Conservation (phyloP, 768 basidiomycete genomes). For the Rhodotorula sphaerocarpa region DNA sequence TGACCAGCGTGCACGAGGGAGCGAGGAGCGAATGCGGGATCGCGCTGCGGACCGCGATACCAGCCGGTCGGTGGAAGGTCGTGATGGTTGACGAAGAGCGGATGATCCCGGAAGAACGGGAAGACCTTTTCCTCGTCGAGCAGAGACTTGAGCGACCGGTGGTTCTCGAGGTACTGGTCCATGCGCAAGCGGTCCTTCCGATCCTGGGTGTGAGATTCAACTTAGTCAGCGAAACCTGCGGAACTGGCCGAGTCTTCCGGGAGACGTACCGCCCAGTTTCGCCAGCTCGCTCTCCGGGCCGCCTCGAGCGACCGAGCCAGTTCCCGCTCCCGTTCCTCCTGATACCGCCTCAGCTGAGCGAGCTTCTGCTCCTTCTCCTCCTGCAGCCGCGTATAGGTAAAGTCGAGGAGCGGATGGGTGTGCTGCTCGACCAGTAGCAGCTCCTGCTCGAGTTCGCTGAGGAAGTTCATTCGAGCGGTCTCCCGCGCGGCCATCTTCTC, state of each 20-base stretch:
- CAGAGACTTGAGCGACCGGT: constrained; percentile 15
- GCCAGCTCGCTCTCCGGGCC: background rate
- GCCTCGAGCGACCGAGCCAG: background rate
- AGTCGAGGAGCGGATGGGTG: constrained; percentile 17
- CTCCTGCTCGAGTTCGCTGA: constrained; percentile 23
- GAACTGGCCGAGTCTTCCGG: no score
- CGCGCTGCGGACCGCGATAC: constrained; percentile 17
- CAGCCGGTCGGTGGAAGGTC: constrained; percentile 17
- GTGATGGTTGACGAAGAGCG: constrained; percentile 22
- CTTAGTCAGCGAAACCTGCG: background rate
- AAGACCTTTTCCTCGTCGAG: constrained; percentile 15
- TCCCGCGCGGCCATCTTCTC: constrained; percentile 6
- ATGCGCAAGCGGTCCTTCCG: constrained; percentile 8
- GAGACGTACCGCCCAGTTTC: constrained; percentile 17
- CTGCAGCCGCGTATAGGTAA: background rate
- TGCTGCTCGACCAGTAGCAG: background rate
- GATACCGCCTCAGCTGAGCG: background rate
- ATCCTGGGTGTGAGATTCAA: background rate
- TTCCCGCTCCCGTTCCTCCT: constrained; percentile 11
- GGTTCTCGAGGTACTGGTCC: constrained; percentile 21
- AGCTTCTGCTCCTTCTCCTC: constrained; percentile 18
- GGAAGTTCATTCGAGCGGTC: background rate
- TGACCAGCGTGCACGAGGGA: constrained; percentile 3
- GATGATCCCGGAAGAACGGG: constrained; percentile 29
- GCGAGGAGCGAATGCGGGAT: constrained; percentile 6